These are phyloP conservation scores for Chlamydomonas eustigma DNA, from an alignment of 139 green algal species.

Conservation along the genomic window DNA sequence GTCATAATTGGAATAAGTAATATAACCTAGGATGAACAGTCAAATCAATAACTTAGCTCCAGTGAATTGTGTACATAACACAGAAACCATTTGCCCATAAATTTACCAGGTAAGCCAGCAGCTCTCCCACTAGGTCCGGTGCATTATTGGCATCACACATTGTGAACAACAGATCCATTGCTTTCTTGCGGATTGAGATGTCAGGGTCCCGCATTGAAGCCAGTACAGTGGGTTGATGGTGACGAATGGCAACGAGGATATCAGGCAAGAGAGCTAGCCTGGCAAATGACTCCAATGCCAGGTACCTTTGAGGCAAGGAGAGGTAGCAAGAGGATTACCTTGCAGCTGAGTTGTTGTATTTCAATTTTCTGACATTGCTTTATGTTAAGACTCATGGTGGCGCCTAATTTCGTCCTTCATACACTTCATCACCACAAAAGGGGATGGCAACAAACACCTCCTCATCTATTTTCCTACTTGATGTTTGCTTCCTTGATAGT, in stretches of 20 bases:
- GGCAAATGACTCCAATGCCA: constrained; percentile 84
- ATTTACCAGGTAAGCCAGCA: constrained; percentile 71
- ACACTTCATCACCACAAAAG: too few relatives aligned
- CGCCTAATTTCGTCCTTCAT: too few relatives aligned
- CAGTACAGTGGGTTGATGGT: constrained; percentile 56
- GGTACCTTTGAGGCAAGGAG: constrained; percentile 58
- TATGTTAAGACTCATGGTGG: too few relatives aligned
- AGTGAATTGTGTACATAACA: too few relatives aligned
- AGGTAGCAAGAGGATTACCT: not conserved
- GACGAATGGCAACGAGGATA: constrained; percentile 40
- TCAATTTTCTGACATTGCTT: too few relatives aligned
- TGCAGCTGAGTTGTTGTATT: too few relatives aligned
- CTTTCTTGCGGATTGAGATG: constrained; percentile 72
- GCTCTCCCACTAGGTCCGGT: constrained; percentile 36
- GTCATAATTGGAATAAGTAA: too few relatives aligned
- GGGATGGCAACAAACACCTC: too few relatives aligned
- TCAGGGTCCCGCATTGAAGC: constrained; percentile 78
- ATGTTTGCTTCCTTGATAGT: constrained; percentile 26
- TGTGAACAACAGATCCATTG: constrained; percentile 83
- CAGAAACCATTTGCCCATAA: too few relatives aligned
- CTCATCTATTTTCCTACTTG: not conserved
- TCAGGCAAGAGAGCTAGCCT: constrained; percentile 71
- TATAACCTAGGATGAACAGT: too few relatives aligned
- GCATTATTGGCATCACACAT: constrained; percentile 78
- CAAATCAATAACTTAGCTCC: too few relatives aligned